These are phyloP conservation scores for Irpex sp. DNA, from an alignment of 1,284 basidiomycete species.

Conservation along the genomic window DNA sequence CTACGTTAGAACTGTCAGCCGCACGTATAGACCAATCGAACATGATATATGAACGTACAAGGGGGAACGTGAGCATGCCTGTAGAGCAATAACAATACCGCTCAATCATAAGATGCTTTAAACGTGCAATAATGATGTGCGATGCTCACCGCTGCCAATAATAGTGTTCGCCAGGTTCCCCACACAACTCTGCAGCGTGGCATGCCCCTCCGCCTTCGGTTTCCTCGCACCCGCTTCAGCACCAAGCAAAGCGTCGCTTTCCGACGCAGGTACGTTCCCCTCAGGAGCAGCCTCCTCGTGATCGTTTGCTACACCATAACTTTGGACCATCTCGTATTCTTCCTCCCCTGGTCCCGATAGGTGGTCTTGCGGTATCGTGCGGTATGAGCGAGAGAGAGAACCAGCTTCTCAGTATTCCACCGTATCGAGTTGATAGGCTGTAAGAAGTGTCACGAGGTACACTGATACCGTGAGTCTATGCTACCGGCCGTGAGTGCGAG, in stretches of 20 bases:
- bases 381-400: neutral
- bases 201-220: slow-evolving; percentile 52
- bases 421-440: neutral
- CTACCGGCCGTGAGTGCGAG: no score
- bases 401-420: neutral
- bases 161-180: slow-evolving; percentile 84
- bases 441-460: neutral
- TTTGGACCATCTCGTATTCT: slow-evolving; percentile 54
- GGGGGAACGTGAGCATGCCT: slow-evolving; percentile 82
- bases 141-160: slow-evolving; percentile 73
- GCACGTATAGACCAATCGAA: neutral
- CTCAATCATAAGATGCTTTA: neutral
- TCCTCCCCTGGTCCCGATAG: slow-evolving; percentile 19
- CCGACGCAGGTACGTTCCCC: slow-evolving; percentile 17
- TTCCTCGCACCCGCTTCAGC: slow-evolving; percentile 28
- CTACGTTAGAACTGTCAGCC: slow-evolving; percentile 31
- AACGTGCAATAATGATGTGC: neutral
- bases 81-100: neutral
- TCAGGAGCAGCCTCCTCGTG: slow-evolving; percentile 20
- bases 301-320: slow-evolving; percentile 49
- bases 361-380: neutral
- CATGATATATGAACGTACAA: slow-evolving; percentile 40
- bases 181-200: slow-evolving; percentile 57
- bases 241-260: slow-evolving; percentile 48
- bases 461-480: neutral